Conservation (phyloP, 78 protist genomes). For the slime mould (Dictyostelium discoideum) region DNA sequence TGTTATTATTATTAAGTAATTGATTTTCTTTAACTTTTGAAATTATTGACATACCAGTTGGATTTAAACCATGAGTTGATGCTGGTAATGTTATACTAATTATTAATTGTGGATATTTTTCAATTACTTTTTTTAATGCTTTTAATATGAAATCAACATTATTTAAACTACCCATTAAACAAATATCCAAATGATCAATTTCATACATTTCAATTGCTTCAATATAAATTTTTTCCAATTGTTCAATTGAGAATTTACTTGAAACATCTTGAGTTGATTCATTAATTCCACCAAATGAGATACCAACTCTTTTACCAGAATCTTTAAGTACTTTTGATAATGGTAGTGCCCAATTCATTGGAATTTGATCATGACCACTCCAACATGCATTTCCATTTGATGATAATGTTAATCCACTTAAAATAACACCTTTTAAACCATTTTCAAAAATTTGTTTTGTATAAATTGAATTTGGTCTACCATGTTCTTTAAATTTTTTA, state of each 20-base stretch:
- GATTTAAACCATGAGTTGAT: background rate
- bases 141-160: background rate
- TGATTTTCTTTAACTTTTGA: background rate
- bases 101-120: background rate
- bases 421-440: background rate
- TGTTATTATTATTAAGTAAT: background rate
- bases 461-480: constrained; percentile 19
- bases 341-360: constrained; percentile 10
- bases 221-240: background rate
- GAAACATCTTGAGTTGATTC: background rate
- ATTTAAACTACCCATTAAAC: background rate
- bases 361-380: background rate
- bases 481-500: background rate
- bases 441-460: background rate
- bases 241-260: background rate
- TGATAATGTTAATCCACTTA: background rate
- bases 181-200: background rate
- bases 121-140: background rate
- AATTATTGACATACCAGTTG: background rate
- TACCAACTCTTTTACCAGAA: background rate
- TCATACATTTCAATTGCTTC: background rate
- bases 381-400: background rate
- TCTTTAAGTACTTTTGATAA: background rate
- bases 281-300: background rate
- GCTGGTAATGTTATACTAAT: background rate